These are phyloP conservation scores for Rubroboletus satanas DNA, from an alignment of 768 basidiomycete species.

Conservation along the genomic window DNA sequence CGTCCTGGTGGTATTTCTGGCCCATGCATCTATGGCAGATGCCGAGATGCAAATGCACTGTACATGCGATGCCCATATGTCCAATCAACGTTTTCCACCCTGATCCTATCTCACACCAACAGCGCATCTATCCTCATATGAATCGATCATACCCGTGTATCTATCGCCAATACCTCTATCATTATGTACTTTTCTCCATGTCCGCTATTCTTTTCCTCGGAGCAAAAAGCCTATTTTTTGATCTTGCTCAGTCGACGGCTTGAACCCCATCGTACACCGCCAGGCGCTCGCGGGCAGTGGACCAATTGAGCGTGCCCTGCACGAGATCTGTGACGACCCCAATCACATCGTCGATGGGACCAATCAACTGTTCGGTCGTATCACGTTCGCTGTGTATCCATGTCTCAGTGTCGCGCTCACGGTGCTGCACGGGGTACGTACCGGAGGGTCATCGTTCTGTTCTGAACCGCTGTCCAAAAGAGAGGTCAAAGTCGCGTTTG, in stretches of 20 bases:
- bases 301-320: conserved; percentile 72
- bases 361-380: conserved; percentile 90
- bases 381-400: conserved; percentile 72
- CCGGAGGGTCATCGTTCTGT: conserved; percentile 92
- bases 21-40: background rate
- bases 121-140: background rate
- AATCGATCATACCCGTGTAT: background rate
- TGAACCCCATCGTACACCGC: conserved; percentile 87
- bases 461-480: conserved; percentile 65
- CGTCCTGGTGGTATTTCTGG: background rate
- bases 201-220: conserved; percentile 22
- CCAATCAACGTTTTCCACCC: background rate
- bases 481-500: background rate
- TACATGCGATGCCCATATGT: background rate
- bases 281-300: conserved; percentile 63
- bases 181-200: background rate
- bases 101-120: background rate
- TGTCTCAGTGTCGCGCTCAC: background rate
- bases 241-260: conserved; percentile 54
- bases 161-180: background rate
- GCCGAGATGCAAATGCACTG: background rate
- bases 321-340: conserved; percentile 75
- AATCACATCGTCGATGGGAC: conserved; percentile 85
- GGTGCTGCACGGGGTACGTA: conserved; percentile 37
- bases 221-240: conserved; percentile 4